phyloP scores from a whole-genome alignment of 1,284 basidiomycete species.

The Leccinum proximum region DNA sequence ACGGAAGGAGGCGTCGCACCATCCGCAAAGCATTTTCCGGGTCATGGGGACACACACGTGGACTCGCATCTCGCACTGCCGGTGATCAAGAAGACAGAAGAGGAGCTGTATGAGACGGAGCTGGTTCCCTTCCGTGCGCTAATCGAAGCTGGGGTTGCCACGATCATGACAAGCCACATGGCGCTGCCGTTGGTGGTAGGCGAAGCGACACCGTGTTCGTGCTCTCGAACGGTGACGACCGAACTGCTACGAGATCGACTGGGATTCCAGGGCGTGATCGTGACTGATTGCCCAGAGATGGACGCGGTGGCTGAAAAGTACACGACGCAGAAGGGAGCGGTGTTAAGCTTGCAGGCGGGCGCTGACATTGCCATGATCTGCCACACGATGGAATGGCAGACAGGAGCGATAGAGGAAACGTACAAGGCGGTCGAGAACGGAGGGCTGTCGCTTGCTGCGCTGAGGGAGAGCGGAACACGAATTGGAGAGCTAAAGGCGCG shows the following conservation, averaged over 20 bases:
- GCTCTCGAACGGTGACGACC: slow-evolving; percentile 50
- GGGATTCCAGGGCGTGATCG: slow-evolving; percentile 52
- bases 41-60: slow-evolving; percentile 68
- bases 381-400: slow-evolving; percentile 53
- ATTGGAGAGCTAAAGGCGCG: slow-evolving; percentile 47
- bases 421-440: slow-evolving; percentile 47
- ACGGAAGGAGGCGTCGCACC: slow-evolving; percentile 49
- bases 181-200: slow-evolving; percentile 52
- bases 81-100: slow-evolving; percentile 46
- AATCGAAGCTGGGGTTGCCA: slow-evolving; percentile 41
- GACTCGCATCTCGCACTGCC: slow-evolving; percentile 71
- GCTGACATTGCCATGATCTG: slow-evolving; percentile 72
- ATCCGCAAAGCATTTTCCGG: slow-evolving; percentile 68
- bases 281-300: slow-evolving; percentile 73
- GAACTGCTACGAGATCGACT: slow-evolving; percentile 48
- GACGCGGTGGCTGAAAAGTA: slow-evolving; percentile 56
- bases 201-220: slow-evolving; percentile 51
- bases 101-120: slow-evolving; percentile 43
- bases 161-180: slow-evolving; percentile 72
- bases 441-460: slow-evolving; percentile 34
- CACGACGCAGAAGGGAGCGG: slow-evolving; percentile 51
- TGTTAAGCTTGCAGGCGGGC: slow-evolving; percentile 54
- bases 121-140: slow-evolving; percentile 55
- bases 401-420: slow-evolving; percentile 46
- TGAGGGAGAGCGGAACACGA: slow-evolving; percentile 42